Conservation (phyloP, 169 alveolate genomes). For the Eimeria falciformis region DNA sequence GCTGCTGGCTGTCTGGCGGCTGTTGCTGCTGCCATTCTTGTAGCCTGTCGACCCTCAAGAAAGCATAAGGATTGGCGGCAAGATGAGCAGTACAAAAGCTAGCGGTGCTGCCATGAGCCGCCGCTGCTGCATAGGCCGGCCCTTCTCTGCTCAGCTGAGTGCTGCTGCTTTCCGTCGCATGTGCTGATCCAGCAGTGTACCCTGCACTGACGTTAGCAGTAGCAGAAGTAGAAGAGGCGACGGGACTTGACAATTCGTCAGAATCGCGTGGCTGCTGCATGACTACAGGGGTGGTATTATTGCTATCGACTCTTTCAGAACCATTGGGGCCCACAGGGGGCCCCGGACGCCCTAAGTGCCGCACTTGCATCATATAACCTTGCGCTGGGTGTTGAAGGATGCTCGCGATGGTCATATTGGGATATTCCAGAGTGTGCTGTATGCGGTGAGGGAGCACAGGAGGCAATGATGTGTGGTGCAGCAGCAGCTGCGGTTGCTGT, state of each 20-base stretch:
- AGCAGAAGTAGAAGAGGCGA: too few species aligned
- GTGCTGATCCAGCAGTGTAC: slow-evolving; percentile 33
- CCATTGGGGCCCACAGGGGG: too few species aligned
- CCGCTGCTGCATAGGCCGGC: slow-evolving; percentile 38
- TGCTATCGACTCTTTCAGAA: too few species aligned
- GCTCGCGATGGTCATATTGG: slow-evolving; percentile 33
- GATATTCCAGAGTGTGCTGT: slow-evolving; percentile 27
- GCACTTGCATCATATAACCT: too few species aligned
- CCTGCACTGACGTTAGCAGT: too few species aligned
- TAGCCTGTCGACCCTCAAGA: slow-evolving; percentile 47
- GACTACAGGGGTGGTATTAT: too few species aligned
- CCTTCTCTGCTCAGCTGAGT: too few species aligned
- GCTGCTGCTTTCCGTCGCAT: slow-evolving; percentile 15
- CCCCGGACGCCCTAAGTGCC: too few species aligned
- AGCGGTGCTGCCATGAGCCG: slow-evolving; percentile 28
- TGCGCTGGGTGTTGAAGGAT: too few species aligned
- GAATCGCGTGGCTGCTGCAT: too few species aligned
- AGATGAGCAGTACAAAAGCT: slow-evolving; percentile 7
- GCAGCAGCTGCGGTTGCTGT: slow-evolving; percentile 37
- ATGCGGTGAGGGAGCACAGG: slow-evolving; percentile 14
- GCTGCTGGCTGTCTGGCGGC: slow-evolving; percentile 10
- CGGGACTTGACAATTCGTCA: too few species aligned
- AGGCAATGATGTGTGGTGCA: slow-evolving; percentile 30
- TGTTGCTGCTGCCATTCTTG: slow-evolving; percentile 21
- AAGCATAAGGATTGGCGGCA: slow-evolving; percentile 47